Percentiles rank a stretch among this genome's conserved stretches.
Conservation (phyloP, 371 early-diverging fungal genomes). For the Synchytrium microbalum region DNA sequence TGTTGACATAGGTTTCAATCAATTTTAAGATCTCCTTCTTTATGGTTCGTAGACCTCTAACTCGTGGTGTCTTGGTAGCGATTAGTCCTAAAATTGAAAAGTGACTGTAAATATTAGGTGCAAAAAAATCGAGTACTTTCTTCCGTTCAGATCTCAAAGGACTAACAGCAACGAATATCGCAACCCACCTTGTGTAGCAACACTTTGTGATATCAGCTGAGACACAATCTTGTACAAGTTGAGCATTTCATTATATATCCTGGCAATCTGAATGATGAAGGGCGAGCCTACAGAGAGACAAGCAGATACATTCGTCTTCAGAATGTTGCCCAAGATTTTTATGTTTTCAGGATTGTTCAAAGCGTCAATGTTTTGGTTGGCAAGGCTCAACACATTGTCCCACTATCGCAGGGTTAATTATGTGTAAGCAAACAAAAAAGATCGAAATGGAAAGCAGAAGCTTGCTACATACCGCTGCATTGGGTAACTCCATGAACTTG, state of each 20-base stretch:
- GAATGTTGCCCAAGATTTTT: slow-evolving; percentile 82
- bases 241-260: slow-evolving; percentile 83
- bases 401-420: slow-evolving; percentile 60
- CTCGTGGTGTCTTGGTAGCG: slow-evolving; percentile 85
- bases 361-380: slow-evolving; percentile 58
- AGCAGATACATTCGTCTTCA: slow-evolving; percentile 90
- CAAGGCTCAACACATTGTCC: slow-evolving; percentile 67
- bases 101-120: too few species aligned
- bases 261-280: slow-evolving; percentile 75
- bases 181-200: slow-evolving; percentile 66
- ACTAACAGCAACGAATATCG: slow-evolving; percentile 1
- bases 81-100: slow-evolving; percentile 41
- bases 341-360: slow-evolving; percentile 72
- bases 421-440: too few species aligned
- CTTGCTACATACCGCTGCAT: slow-evolving; percentile 60
- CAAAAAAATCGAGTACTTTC: slow-evolving; percentile 13
- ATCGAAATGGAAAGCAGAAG: too few species aligned
- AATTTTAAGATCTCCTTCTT: slow-evolving; percentile 90
- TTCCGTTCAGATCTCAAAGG: not conserved
- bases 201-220: slow-evolving; percentile 67
- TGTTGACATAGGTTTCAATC: slow-evolving; percentile 76
- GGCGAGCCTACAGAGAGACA: slow-evolving; percentile 82
- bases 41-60: slow-evolving; percentile 85
- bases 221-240: slow-evolving; percentile 82
- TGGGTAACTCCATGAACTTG: slow-evolving; percentile 83